phyloP scores from a whole-genome alignment of 768 basidiomycete species.

The Rubroboletus pulcherrimus region DNA sequence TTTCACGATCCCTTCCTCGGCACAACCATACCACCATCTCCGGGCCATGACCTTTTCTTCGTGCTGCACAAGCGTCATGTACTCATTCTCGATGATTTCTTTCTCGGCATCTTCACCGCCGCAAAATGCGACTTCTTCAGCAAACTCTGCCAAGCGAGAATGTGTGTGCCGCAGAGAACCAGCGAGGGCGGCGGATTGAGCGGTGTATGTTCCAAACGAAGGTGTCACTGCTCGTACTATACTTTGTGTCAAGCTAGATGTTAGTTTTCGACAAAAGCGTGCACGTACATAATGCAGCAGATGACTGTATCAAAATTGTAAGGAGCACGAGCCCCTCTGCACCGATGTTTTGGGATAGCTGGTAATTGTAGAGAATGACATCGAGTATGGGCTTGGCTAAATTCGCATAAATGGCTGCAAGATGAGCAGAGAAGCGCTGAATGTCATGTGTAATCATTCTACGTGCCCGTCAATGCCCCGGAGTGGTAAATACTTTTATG shows the following conservation, averaged over 20 bases:
- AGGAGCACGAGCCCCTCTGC: constrained; percentile 86
- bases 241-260: background rate
- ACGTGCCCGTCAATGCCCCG: constrained; percentile 9
- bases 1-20: constrained; percentile 95
- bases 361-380: constrained; percentile 93
- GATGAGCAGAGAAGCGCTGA: constrained; percentile 83
- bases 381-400: constrained; percentile 92
- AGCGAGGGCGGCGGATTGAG: constrained; percentile 81
- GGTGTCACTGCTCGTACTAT: constrained; percentile 89
- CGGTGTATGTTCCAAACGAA: constrained; percentile 87
- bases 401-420: constrained; percentile 93
- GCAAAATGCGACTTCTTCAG: constrained; percentile 87
- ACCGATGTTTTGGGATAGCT: constrained; percentile 89
- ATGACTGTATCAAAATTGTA: constrained; percentile 79
- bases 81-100: constrained; percentile 84
- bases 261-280: background rate
- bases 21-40: constrained; percentile 86
- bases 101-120: constrained; percentile 89
- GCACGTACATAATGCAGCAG: constrained; percentile 75
- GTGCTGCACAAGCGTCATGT: constrained; percentile 79
- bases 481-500: background rate
- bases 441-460: constrained; percentile 97
- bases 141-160: constrained; percentile 83
- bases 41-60: constrained; percentile 76
- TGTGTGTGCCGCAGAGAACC: constrained; percentile 90